Conservation (phyloP, 2,329 filamentous ascomycete species). For the Didymellaceae sp. region DNA sequence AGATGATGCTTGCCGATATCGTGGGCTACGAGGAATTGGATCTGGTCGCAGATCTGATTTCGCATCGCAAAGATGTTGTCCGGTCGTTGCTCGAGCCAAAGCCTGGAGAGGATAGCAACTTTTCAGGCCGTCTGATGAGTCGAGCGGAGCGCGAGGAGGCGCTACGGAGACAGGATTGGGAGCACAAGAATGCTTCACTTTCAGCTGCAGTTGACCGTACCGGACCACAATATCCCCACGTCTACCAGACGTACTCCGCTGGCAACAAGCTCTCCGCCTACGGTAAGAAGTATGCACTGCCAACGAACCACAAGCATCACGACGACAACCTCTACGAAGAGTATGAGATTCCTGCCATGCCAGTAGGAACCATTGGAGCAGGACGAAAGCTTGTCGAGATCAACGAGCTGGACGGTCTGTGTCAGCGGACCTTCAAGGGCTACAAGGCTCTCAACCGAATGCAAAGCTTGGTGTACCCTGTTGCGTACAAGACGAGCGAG, state of each 20-base stretch:
- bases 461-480: conserved; percentile 95
- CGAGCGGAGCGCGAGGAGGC: conserved; percentile 79
- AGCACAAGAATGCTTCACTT: conserved; percentile 80
- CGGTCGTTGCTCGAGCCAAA: conserved; percentile 35
- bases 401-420: conserved; percentile 84
- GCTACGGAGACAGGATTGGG: conserved; percentile 75
- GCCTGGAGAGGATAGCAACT: conserved; percentile 52
- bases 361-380: conserved; percentile 74
- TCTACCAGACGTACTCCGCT: conserved; percentile 83
- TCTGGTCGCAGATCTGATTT: conserved; percentile 88
- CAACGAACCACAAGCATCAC: conserved; percentile 72
- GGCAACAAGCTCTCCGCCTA: conserved; percentile 83
- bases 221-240: conserved; percentile 85
- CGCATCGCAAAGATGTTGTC: conserved; percentile 72
- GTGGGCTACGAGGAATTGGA: conserved; percentile 94
- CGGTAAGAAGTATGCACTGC: conserved; percentile 83
- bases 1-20: conserved; percentile 86
- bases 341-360: conserved; percentile 81
- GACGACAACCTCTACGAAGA: conserved; percentile 87
- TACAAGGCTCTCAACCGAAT: conserved; percentile 95
- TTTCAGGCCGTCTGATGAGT: conserved; percentile 69
- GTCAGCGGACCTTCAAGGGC: conserved; percentile 87
- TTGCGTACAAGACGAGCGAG: conserved; percentile 94
- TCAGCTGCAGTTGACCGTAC: conserved; percentile 72
- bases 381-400: conserved; percentile 81